Evolutionary conservation across 768 basidiomycete genomes (phyloP), one percentile per base, ranked within the genome.

Genomic region (Trametes punicea): DNA sequence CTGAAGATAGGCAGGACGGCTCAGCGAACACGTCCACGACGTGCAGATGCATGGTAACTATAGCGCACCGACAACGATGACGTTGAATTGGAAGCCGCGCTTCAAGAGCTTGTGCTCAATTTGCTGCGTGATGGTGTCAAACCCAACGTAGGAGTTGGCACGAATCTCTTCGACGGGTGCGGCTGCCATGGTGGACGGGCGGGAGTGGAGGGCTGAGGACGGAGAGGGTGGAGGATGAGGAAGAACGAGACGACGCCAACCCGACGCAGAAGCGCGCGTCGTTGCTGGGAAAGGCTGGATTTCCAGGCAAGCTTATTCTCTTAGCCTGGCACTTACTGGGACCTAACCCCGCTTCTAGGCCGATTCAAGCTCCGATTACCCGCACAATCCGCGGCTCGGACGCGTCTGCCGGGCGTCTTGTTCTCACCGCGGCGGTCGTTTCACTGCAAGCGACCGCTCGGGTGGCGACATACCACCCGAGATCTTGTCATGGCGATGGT

Each of bases 61-160:
- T 45, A 41, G 48, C 88, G 66, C 63, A 95, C 95, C 96, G 65
- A 88, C 96, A 59, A 93, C 89, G 69, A 98, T 98, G 58, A 97
- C 90, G 69, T 98, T 98, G 84, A 98, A 98, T 79, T 98, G 93
- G 81, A 98, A 98, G 58, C 96, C 96, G 61, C 96, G 86, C 77
- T 98, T 98, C 77, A 98, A 83, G 62, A 98, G 88, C 82, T 98
- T 98, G 82, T 95, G 90, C 80, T 99, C 96, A 65, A 98, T 98
- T 75, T 98, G 96, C 68, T 86, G 84, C 56, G 94, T 96, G 72
- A 98, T 97, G 62, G 89, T 86, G 81, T 98, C 95, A 77, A 98
- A 98, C 69, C 95, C 95, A 73, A 98, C 95, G 71, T 98, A 96
- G 44, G 90, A 86, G 60, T 89, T 81, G 29, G 94, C 93, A 65